A percentile compares a stretch with the other conserved stretches of the same genome.
phyloP scores from a whole-genome alignment of 495 filamentous ascomycete genomes.

The Lasiosphaeria hispida region DNA sequence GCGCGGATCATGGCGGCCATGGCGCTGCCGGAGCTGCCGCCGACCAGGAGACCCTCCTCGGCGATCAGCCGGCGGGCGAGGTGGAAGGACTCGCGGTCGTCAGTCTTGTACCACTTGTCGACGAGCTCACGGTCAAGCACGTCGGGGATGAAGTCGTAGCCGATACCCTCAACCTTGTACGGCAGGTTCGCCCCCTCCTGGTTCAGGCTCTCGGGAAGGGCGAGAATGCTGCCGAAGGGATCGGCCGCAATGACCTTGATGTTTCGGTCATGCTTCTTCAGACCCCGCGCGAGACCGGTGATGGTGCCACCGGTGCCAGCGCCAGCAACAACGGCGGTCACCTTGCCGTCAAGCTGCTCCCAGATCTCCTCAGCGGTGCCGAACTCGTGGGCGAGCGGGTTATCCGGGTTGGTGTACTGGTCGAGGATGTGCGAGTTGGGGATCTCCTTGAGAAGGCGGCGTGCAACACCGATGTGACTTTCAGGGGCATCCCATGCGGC shows the following conservation, averaged over 20 bases:
- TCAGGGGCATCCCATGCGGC: constrained; percentile 93
- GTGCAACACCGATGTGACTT: constrained; percentile 93
- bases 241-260: constrained; percentile 90
- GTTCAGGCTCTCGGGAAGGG: constrained; percentile 74
- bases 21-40: constrained; percentile 91
- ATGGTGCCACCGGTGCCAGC: constrained; percentile 96
- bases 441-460: constrained; percentile 86
- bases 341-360: constrained; percentile 79
- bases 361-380: constrained; percentile 97
- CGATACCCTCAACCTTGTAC: constrained; percentile 98
- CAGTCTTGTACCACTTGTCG: constrained; percentile 98
- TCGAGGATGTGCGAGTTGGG: constrained; percentile 96
- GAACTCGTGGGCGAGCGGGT: constrained; percentile 89
- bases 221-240: constrained; percentile 84
- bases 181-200: constrained; percentile 72
- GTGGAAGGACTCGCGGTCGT: constrained; percentile 85
- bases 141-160: constrained; percentile 96
- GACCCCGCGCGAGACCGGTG: constrained; percentile 79
- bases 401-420: constrained; percentile 90
- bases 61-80: constrained; percentile 86
- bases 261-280: constrained; percentile 79
- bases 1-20: constrained; percentile 80
- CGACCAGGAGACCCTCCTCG: constrained; percentile 92
- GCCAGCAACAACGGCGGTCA: constrained; percentile 84
- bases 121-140: constrained; percentile 80